Evolutionary conservation across 2,329 filamentous ascomycete species (phyloP).

Genomic region (Fusarium illudens): DNA sequence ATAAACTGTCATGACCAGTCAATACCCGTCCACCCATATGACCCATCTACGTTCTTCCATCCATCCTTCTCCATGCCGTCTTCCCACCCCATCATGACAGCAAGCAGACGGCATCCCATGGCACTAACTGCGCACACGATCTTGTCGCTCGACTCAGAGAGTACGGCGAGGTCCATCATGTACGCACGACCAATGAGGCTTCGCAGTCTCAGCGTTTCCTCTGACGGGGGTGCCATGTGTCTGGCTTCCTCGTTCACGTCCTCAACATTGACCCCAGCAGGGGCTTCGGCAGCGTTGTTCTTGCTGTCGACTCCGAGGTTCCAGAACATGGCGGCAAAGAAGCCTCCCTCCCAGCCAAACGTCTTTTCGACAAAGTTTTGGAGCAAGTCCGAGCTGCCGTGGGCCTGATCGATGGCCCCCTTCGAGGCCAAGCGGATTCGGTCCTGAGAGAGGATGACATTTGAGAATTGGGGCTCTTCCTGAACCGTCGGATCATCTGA

Average conservation of each 20-base stretch:
- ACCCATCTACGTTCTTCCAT: constrained; percentile 85
- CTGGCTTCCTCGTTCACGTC: constrained; percentile 39
- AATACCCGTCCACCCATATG: constrained; percentile 67
- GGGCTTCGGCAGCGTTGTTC: constrained; percentile 50
- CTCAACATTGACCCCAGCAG: constrained; percentile 38
- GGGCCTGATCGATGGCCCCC: constrained; percentile 52
- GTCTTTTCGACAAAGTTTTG: constrained; percentile 77
- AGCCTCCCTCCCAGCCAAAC: constrained; percentile 88
- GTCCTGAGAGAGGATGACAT: constrained; percentile 72
- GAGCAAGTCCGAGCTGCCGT: constrained; percentile 59
- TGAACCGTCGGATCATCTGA: constrained; percentile 85
- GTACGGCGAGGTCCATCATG: constrained; percentile 79
- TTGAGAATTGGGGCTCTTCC: constrained; percentile 67
- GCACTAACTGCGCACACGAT: constrained; percentile 81
- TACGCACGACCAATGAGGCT: constrained; percentile 83
- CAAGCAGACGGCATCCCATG: constrained; percentile 76
- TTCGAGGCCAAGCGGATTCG: constrained; percentile 79
- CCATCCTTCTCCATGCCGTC: constrained; percentile 64
- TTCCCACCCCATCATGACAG: constrained; percentile 89
- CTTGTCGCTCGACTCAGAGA: constrained; percentile 72
- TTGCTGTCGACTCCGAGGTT: constrained; percentile 67
- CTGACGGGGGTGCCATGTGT: constrained; percentile 48
- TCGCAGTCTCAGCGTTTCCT: constrained; percentile 71
- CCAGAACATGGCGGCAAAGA: constrained; percentile 84
- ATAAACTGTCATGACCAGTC: constrained; percentile 41